Percentiles rank a stretch among this genome's conserved stretches.
Conservation (phyloP, 371 early-diverging fungal genomes). For the Mucor saturninus region DNA sequence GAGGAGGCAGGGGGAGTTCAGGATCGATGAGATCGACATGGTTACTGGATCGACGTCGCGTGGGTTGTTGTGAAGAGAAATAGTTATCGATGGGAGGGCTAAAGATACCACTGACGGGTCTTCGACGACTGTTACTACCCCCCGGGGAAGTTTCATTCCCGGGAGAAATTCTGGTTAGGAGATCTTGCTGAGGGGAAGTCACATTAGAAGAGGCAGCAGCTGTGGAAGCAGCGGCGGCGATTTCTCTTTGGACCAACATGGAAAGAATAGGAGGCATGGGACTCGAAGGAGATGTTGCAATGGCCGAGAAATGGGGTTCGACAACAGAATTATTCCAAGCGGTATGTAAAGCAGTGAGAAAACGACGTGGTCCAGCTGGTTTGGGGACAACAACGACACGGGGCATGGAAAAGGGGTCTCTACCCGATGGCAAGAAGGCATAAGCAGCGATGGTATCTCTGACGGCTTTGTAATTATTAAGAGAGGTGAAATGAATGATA, state of each 20-base stretch:
- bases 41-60: constrained; percentile 3
- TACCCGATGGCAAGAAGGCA: constrained; percentile 14
- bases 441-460: constrained; percentile 51
- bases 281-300: constrained; percentile 58
- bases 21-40: neutral
- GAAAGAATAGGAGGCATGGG: constrained; percentile 34
- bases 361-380: constrained; percentile 63
- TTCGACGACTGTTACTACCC: neutral
- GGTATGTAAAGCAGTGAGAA: constrained; percentile 62
- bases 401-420: constrained; percentile 40
- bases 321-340: constrained; percentile 53
- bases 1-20: no score
- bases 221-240: constrained; percentile 11
- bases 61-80: constrained; percentile 19
- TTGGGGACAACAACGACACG: constrained; percentile 64
- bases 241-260: constrained; percentile 20
- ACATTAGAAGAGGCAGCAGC: constrained; percentile 3
- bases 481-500: constrained; percentile 61
- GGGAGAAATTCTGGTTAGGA: constrained; percentile 1
- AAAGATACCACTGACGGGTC: constrained; percentile 31
- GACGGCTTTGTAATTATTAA: constrained; percentile 55
- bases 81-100: constrained; percentile 27
- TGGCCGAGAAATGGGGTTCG: constrained; percentile 57
- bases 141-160: constrained; percentile 11
- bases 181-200: neutral